Base-by-base conservation (phyloP, 2,329 filamentous ascomycete genomes). In the Beauveria asiatica region DNA sequence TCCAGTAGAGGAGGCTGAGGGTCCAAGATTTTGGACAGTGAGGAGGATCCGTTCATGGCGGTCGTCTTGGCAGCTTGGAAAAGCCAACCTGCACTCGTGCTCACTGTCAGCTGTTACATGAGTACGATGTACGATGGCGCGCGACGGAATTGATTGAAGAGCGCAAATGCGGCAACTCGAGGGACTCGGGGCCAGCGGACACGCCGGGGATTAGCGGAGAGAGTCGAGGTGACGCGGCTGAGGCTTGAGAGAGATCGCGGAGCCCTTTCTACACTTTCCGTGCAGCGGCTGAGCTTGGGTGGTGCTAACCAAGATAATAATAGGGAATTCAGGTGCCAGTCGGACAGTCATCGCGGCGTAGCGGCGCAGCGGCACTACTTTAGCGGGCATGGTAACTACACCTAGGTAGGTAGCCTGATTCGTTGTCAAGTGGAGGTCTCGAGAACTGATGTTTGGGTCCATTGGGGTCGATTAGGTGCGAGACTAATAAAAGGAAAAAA, bases 21-120 rank as follows among this genome's bases (percentile, higher is more conserved):
- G 48, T 58, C 56, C 39, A 58, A 21, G 46, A 58, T 58, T n/a
- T 58, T 58, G 39, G 56, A 58, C 56, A 58, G 45, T 6, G 56
- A 58, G 11, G 56, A 58, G 9, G 56, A 51, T 13, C 46, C 46
- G 56, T 58, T 58, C 56, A 58, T 58, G 56, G 45, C 45, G 46
- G 45, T 45, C 25, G 46, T 39, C 56, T 58, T 49, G 46, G 48
- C 46, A n/a, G 46, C 37, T n/a, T n/a, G 11, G 37, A 30, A 27
- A 45, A 51, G 48, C 39, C 56, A 44, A 49, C 37, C 25, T 33
- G 48, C 23, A 23, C n/a, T 17, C 45, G 37, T 5, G 37, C 25
- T 19, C 10, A 27, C 21, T 39, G 8, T 25, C 39, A 44, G 56
- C n/a, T 1, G 33, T 50, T 57, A 42, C 55, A 58, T 58, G 48